Evolutionary conservation across 2,329 filamentous ascomycete genomes (phyloP).

Genomic region (Ambrosiella xylebori): DNA sequence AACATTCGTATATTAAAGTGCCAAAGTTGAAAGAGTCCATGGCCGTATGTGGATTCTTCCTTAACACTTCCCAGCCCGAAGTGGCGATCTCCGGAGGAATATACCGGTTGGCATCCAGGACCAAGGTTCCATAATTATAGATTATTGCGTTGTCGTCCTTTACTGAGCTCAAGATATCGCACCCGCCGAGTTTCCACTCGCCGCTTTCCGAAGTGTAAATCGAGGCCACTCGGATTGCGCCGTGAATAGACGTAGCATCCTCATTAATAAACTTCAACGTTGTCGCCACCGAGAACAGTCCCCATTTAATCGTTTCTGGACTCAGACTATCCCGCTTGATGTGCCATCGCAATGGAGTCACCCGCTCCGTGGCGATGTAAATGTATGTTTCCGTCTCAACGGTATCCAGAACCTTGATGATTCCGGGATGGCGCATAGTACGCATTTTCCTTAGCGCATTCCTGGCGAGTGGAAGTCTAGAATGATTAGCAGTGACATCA

Average conservation of each 20-base stretch:
- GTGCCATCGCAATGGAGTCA: slow-evolving; percentile 78
- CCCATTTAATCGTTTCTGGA: slow-evolving; percentile 94
- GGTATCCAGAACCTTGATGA: slow-evolving; percentile 85
- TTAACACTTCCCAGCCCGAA: slow-evolving; percentile 81
- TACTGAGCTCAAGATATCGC: slow-evolving; percentile 83
- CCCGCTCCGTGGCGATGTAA: slow-evolving; percentile 85
- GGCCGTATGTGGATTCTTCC: slow-evolving; percentile 61
- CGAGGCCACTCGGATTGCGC: slow-evolving; percentile 66
- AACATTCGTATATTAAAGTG: slow-evolving; percentile 71
- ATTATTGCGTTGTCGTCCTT: slow-evolving; percentile 92
- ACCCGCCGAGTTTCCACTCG: slow-evolving; percentile 92
- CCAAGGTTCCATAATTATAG: slow-evolving; percentile 76
- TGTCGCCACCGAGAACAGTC: slow-evolving; percentile 69
- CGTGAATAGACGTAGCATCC: slow-evolving; percentile 82
- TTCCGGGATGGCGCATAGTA: slow-evolving; percentile 82
- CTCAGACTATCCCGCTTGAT: slow-evolving; percentile 74
- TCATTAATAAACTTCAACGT: slow-evolving; percentile 93
- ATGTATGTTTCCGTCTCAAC: slow-evolving; percentile 93
- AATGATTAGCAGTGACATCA: slow-evolving; percentile 66
- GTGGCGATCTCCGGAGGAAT: slow-evolving; percentile 73
- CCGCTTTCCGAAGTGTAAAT: slow-evolving; percentile 90
- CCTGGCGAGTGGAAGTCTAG: slow-evolving; percentile 67
- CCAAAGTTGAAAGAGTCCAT: slow-evolving; percentile 81
- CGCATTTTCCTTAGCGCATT: slow-evolving; percentile 90
- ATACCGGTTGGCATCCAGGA: slow-evolving; percentile 73